Base-by-base conservation (phyloP, 1,139 yeast species). In the Zygoascus meyerae region DNA sequence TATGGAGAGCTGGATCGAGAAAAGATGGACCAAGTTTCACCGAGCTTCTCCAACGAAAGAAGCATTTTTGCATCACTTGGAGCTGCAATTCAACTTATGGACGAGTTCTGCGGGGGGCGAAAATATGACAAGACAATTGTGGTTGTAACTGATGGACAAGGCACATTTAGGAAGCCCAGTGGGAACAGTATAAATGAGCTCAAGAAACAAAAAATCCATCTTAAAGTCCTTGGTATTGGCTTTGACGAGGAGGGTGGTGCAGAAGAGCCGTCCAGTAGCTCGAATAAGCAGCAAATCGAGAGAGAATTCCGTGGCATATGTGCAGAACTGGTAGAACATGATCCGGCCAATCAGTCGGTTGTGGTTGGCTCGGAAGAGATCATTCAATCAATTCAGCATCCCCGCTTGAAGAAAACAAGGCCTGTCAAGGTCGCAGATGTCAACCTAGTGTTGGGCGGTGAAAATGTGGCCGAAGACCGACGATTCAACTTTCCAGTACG, bases 101-200 rank as follows among this genome's bases (percentile, higher is more conserved):
- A 55, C 18, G 60, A 55, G 9, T 55, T 58, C 35, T 68, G 72
- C 48, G 53, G 57, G 29, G 60, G 60, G 30, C 59, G 66, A 34
- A 71, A 70, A 52, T 62, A 64, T 52, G 52, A 54, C 35, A 66
- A 63, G 52, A 67, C 63, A 53, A 60, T 81, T 29, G 68, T 75
- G 31, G 65, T 81, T 5, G 60, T 79, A 15, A 72, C 83, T 9
- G 71, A 73, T 50, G 75, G 66, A 16, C 47, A 58, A 15, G 55
- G 58, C 11, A 17, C 21, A 3, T 44, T 51, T 21, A 51, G 52
- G 16, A 48, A 52, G 39, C 52, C 44, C 9, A 58, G 34, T 34
- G 50, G 38, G n/a, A 47, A 37, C 11, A 52, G 59, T 5, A 48
- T 49, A 3, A 46, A 45, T 6, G 50, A 48, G 18, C 34, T 59